Evolutionary conservation across 352 stramenopile species (phyloP), one percentile per base, ranked within the genome.

Genomic region (Thraustochytrium sp.): DNA sequence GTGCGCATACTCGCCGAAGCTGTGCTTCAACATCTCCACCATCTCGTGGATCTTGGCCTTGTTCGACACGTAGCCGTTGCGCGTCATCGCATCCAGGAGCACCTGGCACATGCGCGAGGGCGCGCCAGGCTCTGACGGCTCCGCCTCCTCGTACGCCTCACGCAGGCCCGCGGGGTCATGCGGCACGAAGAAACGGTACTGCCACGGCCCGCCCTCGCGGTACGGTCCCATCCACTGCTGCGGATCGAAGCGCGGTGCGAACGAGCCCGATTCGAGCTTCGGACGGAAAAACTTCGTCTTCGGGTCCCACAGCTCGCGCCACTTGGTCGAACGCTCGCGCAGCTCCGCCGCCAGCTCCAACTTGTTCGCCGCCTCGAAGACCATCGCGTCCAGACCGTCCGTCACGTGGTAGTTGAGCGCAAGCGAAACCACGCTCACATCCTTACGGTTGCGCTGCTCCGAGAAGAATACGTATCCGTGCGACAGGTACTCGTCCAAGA

Each of bases 1-100:
- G 82, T 87, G 85, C 5, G 37, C 82, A 53, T 88, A 88, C 62
- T 88, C 85, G 36, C 86, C 85, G 31, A 85, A 80, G 1, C 36
- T 76, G 38, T 73, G 64, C 55, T 56, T 44, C 11, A 61, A 11
- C 77, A 87, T 82, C 84, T 87, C 82, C 21, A 21, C 13, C 80
- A 84, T 83, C 61, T 87, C 78, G 78, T 87, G 83, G 65, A 86
- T 86, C 42, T 68, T 80, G 0, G 11, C 9, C 18, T 21, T 23
- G 26, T 80, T 80, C 5, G 68, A 72, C 8, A 80, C 68, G 4
- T 29, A 16, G 23, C 46, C 46, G 16, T 8, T 34, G 18, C 48
- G 31, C 5, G 68, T 80, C 68, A 80, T 80, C 13, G 53, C 53
- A 18, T 80, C 68, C 42, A 55, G 23, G 1, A 80, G 51, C 9